These are phyloP conservation scores for Primulina eburnea DNA, from an alignment of 257 asterid genomes.

Conservation along the genomic window DNA sequence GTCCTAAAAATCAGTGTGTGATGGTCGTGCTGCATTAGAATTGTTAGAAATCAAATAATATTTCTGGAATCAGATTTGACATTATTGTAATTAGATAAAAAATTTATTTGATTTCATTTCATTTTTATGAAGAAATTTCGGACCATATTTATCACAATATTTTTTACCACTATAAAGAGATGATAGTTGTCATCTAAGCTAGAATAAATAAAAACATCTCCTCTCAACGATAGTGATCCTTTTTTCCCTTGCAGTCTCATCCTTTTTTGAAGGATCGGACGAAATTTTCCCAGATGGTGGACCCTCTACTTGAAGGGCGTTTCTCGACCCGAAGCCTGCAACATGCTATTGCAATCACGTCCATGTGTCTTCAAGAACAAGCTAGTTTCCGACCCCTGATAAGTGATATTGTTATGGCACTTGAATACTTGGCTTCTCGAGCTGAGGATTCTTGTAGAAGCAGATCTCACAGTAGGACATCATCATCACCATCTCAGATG, in stretches of 20 bases:
- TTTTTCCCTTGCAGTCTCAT: constrained; percentile 43
- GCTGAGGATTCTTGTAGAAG: constrained; percentile 31
- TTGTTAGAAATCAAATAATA: neutral
- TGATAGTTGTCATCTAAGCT: neutral
- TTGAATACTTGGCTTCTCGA: constrained; percentile 51
- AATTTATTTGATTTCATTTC: too few species aligned
- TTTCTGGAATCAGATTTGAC: neutral
- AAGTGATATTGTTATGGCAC: constrained; percentile 55
- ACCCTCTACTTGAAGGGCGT: constrained; percentile 49
- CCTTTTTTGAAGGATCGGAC: constrained; percentile 54
- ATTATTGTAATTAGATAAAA: neutral
- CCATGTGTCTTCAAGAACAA: constrained; percentile 72
- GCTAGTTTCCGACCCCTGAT: constrained; percentile 53
- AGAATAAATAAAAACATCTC: neutral
- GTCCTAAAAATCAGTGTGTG: neutral
- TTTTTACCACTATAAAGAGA: neutral
- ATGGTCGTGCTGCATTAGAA: neutral
- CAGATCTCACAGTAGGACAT: constrained; percentile 14
- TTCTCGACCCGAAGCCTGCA: constrained; percentile 48
- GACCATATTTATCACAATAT: neutral
- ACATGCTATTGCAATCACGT: constrained; percentile 55
- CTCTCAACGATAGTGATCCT: too few species aligned
- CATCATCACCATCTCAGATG: constrained; percentile 21
- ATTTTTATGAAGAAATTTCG: neutral
- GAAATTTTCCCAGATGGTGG: constrained; percentile 47